These are phyloP conservation scores for Lactarius indigo DNA, from an alignment of 768 basidiomycete species.

Conservation along the genomic window DNA sequence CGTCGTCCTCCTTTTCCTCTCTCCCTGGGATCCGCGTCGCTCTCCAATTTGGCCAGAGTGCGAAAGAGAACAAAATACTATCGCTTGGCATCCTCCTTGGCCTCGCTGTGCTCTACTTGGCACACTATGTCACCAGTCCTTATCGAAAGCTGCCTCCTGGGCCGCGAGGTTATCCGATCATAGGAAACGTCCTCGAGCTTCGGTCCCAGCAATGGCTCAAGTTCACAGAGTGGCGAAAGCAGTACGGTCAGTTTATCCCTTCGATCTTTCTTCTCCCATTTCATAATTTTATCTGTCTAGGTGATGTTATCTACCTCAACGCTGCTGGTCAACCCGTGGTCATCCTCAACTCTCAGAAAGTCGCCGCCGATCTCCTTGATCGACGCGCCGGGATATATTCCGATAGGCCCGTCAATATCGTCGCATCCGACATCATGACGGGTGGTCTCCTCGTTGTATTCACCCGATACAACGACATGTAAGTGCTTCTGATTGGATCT, in stretches of 20 bases:
- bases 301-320: slow-evolving; percentile 26
- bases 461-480: slow-evolving; percentile 21
- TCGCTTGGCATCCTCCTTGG: slow-evolving; percentile 18
- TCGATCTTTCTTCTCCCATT: neutral
- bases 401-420: slow-evolving; percentile 25
- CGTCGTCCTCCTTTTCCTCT: neutral
- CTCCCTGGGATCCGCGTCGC: neutral
- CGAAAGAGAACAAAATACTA: slow-evolving; percentile 14
- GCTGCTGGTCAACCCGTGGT: slow-evolving; percentile 27
- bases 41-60: neutral
- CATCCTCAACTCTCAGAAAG: slow-evolving; percentile 31
- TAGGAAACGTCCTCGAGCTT: slow-evolving; percentile 22
- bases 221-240: slow-evolving; percentile 22
- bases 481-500: neutral
- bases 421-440: slow-evolving; percentile 24
- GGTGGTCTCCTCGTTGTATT: slow-evolving; percentile 25
- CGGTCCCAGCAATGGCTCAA: slow-evolving; percentile 21
- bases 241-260: slow-evolving; percentile 7
- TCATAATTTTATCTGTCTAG: neutral
- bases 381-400: slow-evolving; percentile 33
- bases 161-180: slow-evolving; percentile 20
- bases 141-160: slow-evolving; percentile 20
- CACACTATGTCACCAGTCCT: slow-evolving; percentile 16
- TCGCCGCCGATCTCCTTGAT: slow-evolving; percentile 33
- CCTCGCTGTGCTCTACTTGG: neutral